A percentile compares a stretch with the other conserved stretches of the same genome.
Conservation (phyloP, 1,139 yeast species). For the Pichia sp. region DNA sequence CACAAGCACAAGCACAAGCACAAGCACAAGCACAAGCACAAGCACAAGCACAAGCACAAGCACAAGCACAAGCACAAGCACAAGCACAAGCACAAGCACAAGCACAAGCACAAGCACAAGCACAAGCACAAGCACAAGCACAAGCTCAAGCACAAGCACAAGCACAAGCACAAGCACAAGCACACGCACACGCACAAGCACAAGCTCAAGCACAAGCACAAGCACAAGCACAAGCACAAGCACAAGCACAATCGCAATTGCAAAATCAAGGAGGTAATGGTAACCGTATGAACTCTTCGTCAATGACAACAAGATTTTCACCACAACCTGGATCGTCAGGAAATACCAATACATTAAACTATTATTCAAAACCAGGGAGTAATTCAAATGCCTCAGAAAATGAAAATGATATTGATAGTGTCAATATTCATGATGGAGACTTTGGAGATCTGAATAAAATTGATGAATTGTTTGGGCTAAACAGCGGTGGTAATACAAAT, state of each 20-base stretch:
- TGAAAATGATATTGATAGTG: neutral
- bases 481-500: neutral
- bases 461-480: slow-evolving; percentile 13
- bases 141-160: slow-evolving; percentile 14
- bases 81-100: slow-evolving; percentile 16
- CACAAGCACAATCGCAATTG: slow-evolving; percentile 10
- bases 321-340: slow-evolving; percentile 25
- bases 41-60: slow-evolving; percentile 16
- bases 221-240: slow-evolving; percentile 14
- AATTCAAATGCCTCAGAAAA: neutral
- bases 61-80: slow-evolving; percentile 18
- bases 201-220: slow-evolving; percentile 22
- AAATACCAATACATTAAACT: neutral
- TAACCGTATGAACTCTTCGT: slow-evolving; percentile 28
- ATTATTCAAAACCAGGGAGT: neutral
- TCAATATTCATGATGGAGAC: slow-evolving; percentile 1
- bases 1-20: slow-evolving; percentile 5
- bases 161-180: slow-evolving; percentile 17
- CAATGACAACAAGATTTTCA: slow-evolving; percentile 26
- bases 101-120: slow-evolving; percentile 11
- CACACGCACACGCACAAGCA: slow-evolving; percentile 15
- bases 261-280: slow-evolving; percentile 2
- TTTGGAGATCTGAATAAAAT: slow-evolving; percentile 11
- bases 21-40: slow-evolving; percentile 16
- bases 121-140: slow-evolving; percentile 18